Percentiles rank a stretch among this genome's conserved stretches.
phyloP scores from a whole-genome alignment of 2,329 filamentous ascomycete genomes.

The Cladosporium sp. region DNA sequence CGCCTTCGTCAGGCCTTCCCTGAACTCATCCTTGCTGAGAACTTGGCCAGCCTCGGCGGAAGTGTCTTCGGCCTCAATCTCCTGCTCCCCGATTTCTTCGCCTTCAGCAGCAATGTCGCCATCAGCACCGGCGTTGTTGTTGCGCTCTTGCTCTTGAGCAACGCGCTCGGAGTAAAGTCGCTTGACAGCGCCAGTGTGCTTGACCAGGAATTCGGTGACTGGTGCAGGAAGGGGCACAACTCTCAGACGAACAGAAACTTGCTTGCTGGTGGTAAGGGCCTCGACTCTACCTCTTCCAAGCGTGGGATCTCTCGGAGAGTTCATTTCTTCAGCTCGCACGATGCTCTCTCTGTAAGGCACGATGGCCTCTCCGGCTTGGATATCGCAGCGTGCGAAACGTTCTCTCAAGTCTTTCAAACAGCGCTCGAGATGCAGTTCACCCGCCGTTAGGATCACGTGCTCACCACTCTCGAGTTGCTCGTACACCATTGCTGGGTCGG shows the following conservation, averaged over 20 bases:
- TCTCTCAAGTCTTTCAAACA: conserved; percentile 92
- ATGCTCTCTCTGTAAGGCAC: conserved; percentile 95
- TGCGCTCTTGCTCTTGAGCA: conserved; percentile 41
- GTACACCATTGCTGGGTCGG: conserved; percentile 93
- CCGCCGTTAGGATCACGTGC: conserved; percentile 90
- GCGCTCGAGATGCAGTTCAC: conserved; percentile 88
- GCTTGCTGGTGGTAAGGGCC: conserved; percentile 75
- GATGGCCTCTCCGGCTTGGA: conserved; percentile 89
- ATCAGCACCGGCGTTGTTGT: conserved; percentile 38
- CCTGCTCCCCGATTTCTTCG: conserved; percentile 35
- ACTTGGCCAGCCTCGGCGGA: conserved; percentile 54
- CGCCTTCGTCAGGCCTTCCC: conserved; percentile 61
- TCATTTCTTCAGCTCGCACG: conserved; percentile 81
- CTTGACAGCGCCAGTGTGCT: conserved; percentile 76
- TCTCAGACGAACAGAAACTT: conserved; percentile 70
- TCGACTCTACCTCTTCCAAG: conserved; percentile 78
- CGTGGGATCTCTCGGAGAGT: conserved; percentile 77
- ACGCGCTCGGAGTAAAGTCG: conserved; percentile 69
- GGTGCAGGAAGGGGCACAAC: conserved; percentile 73
- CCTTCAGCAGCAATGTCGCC: conserved; percentile 29
- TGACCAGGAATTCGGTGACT: conserved; percentile 81
- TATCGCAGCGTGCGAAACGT: conserved; percentile 88
- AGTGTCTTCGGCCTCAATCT: conserved; percentile 44
- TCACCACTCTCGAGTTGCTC: conserved; percentile 90
- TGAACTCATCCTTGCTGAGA: conserved; percentile 73